Evolutionary conservation across 768 basidiomycete genomes (phyloP), one percentile per base, ranked within the genome.

Genomic region (Kwoniella heveanensis): DNA sequence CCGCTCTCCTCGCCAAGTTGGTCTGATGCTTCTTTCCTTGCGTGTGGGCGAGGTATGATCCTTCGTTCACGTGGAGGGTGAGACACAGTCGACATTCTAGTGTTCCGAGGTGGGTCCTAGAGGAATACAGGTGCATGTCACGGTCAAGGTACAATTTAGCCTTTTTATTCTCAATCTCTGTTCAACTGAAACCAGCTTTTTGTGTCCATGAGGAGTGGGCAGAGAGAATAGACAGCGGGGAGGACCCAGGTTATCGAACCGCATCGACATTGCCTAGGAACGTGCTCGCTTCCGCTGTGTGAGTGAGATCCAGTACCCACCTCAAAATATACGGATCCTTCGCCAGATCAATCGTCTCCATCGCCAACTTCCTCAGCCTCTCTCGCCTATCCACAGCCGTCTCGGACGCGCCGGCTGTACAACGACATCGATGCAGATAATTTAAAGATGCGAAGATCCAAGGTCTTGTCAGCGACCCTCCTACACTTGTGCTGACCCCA

Each of bases 21-120:
- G 94, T 98, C 79, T 98, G 96, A 79, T 98, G 96, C 78, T 98
- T 99, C 83, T 98, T 99, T 22, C 96, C 96, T 83, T 98, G 96
- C 0, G 96, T 99, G 73, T 99, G 96, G 0, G 96, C 96, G 52
- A 99, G 89, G 79, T 98, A 97, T 15, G 94, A 96, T 21, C 96
- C 96, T 82, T 99, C 96, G 74, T 98, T 98, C n/a, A 95, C 97
- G 82, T 99, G 96, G 12, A 99, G 85, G 0, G 96, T 99, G 51
- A 99, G 83, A 80, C 96, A 98, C 27, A 99, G 86, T 73, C 94
- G 91, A 83, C 96, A 99, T 86, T 98, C 95, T 46, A 98, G 86
- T 9, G 94, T 97, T 46, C 96, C 96, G 62, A 99, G 86, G 81
- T 99, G 96, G 80, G 97, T 99, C 81, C 70, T 68, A 29, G 32